These are phyloP conservation scores for Trametes meyenii DNA, from an alignment of 768 basidiomycete species.

Conservation along the genomic window DNA sequence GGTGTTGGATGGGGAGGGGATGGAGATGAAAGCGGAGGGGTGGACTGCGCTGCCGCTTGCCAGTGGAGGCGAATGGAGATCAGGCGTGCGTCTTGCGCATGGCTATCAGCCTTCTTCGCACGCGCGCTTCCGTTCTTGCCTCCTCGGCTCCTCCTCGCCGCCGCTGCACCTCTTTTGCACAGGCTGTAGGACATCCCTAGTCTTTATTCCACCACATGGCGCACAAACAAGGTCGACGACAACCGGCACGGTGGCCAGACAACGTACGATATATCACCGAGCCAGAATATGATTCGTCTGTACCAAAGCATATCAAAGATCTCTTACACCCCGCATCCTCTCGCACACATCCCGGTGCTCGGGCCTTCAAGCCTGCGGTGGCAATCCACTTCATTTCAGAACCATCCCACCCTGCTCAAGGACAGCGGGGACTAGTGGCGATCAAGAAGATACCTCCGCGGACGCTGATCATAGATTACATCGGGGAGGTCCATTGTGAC, in stretches of 20 bases:
- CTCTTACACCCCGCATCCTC: conserved; percentile 37
- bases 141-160: background rate
- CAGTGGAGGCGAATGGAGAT: conserved; percentile 14
- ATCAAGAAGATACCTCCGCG: conserved; percentile 66
- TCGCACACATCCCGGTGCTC: conserved; percentile 24
- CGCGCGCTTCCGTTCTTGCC: conserved; percentile 13
- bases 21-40: conserved; percentile 6
- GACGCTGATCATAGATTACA: conserved; percentile 76
- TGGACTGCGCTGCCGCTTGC: conserved; percentile 4
- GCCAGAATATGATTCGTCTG: conserved; percentile 59
- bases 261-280: conserved; percentile 56
- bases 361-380: conserved; percentile 38
- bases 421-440: conserved; percentile 84
- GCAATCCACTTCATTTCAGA: conserved; percentile 60
- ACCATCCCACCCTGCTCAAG: conserved; percentile 62
- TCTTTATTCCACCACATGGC: background rate
- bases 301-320: conserved; percentile 45
- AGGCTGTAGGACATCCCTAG: background rate
- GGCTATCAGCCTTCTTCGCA: conserved; percentile 16
- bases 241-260: conserved; percentile 51
- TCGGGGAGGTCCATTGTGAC: conserved; percentile 84
- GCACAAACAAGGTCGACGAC: background rate
- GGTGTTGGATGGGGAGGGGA: conserved; percentile 10
- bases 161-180: background rate
- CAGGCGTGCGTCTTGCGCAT: conserved; percentile 21